Base-by-base conservation (phyloP, 176 grass and related monocot genomes). In the Pontederia paniculata region DNA sequence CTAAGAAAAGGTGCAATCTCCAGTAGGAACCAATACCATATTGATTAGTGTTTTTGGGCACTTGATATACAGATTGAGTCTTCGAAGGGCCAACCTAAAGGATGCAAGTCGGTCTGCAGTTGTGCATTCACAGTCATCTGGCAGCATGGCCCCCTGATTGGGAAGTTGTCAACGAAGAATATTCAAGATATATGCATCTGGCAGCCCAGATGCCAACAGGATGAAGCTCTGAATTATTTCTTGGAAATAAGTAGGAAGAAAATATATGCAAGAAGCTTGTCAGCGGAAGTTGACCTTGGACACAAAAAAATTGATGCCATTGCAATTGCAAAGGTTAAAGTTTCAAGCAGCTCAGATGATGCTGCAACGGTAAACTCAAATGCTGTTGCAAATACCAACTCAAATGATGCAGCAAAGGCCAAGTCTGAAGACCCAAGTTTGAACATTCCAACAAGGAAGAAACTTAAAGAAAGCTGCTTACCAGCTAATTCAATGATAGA, bases 101-200 rank as follows among this genome's bases (percentile, higher is more conserved):
- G n/a, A 28, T 21, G 55, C 9, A 23, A 16, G 14, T 12, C 48
- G 13, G 16, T 57, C 17, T 57, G 55, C 23, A 57, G 9, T 13
- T 57, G 55, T 23, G 31, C 12, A 41, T 57, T 57, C 12, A 16
- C n/a, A 9, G 11, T 57, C 21, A 1, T 28, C 12, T 57, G 55
- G 55, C 21, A 57, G 17, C 55, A 57, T 57, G 55, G 55, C 55
- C 55, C 55, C 31, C n/a, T 57, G 16, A 16, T 16, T 14, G 55
- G 55, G n/a, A 14, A 57, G 16, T 16, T 8, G 22, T 28, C 55
- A 25, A 5, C 8, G 2, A 31, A 15, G 11, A 57, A 6, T 41
- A 23, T 57, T 14, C 55, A 57, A 57, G 13, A 57, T 15, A 41
- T 41, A 9, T 57, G 55, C 23, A 8, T 57, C 9, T 5, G 23